phyloP scores from a whole-genome alignment of 768 basidiomycete genomes.

The Rhodotorula diobovata region DNA sequence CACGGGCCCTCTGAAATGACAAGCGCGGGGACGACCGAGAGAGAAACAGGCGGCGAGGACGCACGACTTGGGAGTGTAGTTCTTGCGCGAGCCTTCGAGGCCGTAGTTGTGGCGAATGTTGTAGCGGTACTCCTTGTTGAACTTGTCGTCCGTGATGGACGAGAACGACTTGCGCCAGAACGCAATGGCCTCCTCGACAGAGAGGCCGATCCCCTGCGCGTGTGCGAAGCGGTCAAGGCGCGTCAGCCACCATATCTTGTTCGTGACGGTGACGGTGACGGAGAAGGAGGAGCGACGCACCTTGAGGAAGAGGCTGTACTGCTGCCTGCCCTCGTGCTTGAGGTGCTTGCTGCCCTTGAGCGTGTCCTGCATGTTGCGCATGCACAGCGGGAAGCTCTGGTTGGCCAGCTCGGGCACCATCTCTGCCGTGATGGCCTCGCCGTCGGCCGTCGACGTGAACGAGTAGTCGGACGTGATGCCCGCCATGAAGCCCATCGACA shows the following conservation, averaged over 20 bases:
- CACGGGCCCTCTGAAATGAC: no score
- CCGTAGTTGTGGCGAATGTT: slow-evolving; percentile 95
- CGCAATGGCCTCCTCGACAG: slow-evolving; percentile 84
- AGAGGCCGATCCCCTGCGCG: slow-evolving; percentile 75
- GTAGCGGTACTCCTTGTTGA: slow-evolving; percentile 96
- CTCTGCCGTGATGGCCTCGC: slow-evolving; percentile 76
- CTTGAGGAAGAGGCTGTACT: slow-evolving; percentile 94
- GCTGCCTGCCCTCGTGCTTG: slow-evolving; percentile 84
- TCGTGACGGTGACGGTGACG: neutral
- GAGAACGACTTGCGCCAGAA: slow-evolving; percentile 89
- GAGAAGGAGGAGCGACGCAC: slow-evolving; percentile 49
- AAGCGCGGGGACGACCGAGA: neutral
- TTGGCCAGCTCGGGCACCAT: slow-evolving; percentile 83
- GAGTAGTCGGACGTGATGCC: slow-evolving; percentile 82
- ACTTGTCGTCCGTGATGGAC: slow-evolving; percentile 80
- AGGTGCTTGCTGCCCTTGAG: slow-evolving; percentile 74
- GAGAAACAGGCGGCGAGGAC: slow-evolving; percentile 25
- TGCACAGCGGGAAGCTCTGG: slow-evolving; percentile 91
- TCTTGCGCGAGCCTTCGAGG: slow-evolving; percentile 86
- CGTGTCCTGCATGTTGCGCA: slow-evolving; percentile 80
- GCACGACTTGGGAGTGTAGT: slow-evolving; percentile 88
- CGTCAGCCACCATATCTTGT: neutral
- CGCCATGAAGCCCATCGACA: slow-evolving; percentile 88
- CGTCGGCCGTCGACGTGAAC: slow-evolving; percentile 54
- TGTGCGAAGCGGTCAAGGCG: neutral